Evolutionary conservation across 2,329 filamentous ascomycete genomes (phyloP).

Genomic region (Scleromitrula shiraiana): DNA sequence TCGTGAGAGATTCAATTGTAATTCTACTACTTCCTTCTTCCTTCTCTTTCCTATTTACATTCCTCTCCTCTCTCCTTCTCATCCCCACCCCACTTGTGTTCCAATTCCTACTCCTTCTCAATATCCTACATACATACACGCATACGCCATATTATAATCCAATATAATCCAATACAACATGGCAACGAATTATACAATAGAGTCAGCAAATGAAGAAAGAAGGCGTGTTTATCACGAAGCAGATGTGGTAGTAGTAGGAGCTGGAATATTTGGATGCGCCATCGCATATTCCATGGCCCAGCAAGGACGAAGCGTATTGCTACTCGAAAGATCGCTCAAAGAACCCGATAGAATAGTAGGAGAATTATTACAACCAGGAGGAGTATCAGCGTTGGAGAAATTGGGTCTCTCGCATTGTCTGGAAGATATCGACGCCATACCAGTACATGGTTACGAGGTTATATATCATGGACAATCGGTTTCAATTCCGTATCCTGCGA

Average conservation of each 20-base stretch:
- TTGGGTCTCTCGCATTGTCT: conserved; percentile 76
- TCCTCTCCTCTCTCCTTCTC: background rate
- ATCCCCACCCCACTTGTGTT: background rate
- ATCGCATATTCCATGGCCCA: conserved; percentile 76
- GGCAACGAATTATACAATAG: background rate
- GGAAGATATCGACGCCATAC: conserved; percentile 79
- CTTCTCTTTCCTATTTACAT: background rate
- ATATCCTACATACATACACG: background rate
- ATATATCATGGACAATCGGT: conserved; percentile 70
- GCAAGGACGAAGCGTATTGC: conserved; percentile 82
- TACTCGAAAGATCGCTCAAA: conserved; percentile 82
- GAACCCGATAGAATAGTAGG: conserved; percentile 95
- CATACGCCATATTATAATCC: too few relatives aligned
- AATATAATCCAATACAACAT: background rate
- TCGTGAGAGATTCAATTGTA: too few relatives aligned
- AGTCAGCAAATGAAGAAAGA: conserved; percentile 32
- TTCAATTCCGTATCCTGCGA: conserved; percentile 69
- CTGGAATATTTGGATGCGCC: conserved; percentile 82
- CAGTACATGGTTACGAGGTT: conserved; percentile 80
- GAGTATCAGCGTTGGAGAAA: conserved; percentile 69
- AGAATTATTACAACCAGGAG: conserved; percentile 89
- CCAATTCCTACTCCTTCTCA: background rate
- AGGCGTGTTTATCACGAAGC: conserved; percentile 52
- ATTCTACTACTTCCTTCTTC: background rate
- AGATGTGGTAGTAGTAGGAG: conserved; percentile 88